Evolutionary conservation across 2,329 filamentous ascomycete species (phyloP), one percentile per base, ranked within the genome.

Genomic region (Exophiala oligosperma): DNA sequence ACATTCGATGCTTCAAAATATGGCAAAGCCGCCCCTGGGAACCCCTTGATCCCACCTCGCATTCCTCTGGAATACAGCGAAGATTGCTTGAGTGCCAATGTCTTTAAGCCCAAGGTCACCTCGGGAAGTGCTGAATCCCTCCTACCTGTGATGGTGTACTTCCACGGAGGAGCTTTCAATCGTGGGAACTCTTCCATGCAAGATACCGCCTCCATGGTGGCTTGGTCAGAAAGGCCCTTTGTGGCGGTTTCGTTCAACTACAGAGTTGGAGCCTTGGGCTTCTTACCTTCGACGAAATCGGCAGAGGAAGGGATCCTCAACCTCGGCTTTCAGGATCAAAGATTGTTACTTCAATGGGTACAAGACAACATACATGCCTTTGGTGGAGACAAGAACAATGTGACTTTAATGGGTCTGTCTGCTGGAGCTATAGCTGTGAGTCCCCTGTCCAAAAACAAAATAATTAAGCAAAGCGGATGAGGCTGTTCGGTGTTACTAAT

Each of bases 201-300:
- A 56, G 80, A 89, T 67, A 82, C 87, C 62, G 80, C 78, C 0
- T 82, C 81, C 41, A 84, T 89, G 72, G 81, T 87, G 9, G 77
- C 11, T 71, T 79, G 1, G 66, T 66, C 0, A 70, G 76, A 24
- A 76, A 76, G 0, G 28, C 75, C 76, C 0, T 68, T 78, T 1
- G 70, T 79, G 6, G 73, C 74, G n/a, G 74, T 80, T 2, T 71
- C 72, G 23, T 71, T 78, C 51, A 76, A 78, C 50, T 77, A 77
- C 49, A 69, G 76, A 11, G 66, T 78, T 12, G 77, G 76, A 49
- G 73, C 77, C 12, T 76, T 81, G 52, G 75, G 73, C 4, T 76
- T 80, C 53, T 38, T 64, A 12, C 23, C 40, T 23, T 62, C 59
- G 6, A 28, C 47, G 12, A 38, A 54, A 11, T 21, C 53, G 2